Conservation (phyloP, 2,329 filamentous ascomycete species). For the Scorias spongiosa region DNA sequence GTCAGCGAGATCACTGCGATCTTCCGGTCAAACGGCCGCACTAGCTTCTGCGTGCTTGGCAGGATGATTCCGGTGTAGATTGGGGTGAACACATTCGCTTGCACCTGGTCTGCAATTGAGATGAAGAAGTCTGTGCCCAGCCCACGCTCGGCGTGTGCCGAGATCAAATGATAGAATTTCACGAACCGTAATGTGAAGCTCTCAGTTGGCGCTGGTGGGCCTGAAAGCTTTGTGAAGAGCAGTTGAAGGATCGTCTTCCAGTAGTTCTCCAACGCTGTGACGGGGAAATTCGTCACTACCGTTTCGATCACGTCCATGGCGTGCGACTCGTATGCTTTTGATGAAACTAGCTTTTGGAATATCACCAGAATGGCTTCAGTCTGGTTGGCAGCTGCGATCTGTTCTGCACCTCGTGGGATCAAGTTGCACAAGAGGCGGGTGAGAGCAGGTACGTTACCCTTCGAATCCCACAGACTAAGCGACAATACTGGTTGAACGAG, state of each 20-base stretch:
- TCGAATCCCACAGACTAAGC: slow-evolving; percentile 76
- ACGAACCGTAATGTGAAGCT: slow-evolving; percentile 76
- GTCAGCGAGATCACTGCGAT: slow-evolving; percentile 84
- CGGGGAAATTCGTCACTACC: slow-evolving; percentile 56
- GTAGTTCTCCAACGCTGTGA: slow-evolving; percentile 60
- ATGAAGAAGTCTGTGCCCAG: slow-evolving; percentile 89
- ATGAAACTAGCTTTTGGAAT: slow-evolving; percentile 75
- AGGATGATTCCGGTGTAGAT: slow-evolving; percentile 82
- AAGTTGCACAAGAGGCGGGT: slow-evolving; percentile 73
- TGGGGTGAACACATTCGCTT: slow-evolving; percentile 61
- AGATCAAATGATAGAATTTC: slow-evolving; percentile 86
- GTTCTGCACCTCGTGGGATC: slow-evolving; percentile 58
- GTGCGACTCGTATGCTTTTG: slow-evolving; percentile 70
- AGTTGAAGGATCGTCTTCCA: slow-evolving; percentile 68
- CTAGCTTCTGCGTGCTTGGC: slow-evolving; percentile 74
- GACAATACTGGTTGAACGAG: slow-evolving; percentile 65
- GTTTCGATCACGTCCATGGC: slow-evolving; percentile 84
- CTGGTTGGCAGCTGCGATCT: slow-evolving; percentile 65
- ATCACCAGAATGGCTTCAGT: slow-evolving; percentile 82
- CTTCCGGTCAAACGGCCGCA: slow-evolving; percentile 80
- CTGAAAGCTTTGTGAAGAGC: slow-evolving; percentile 58
- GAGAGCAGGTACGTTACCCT: slow-evolving; percentile 84
- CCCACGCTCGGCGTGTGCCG: slow-evolving; percentile 62
- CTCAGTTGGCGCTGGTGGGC: slow-evolving; percentile 52
- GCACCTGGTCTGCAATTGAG: slow-evolving; percentile 64